Evolutionary conservation across 1,284 basidiomycete genomes (phyloP).

Genomic region (Naganishia sp.): DNA sequence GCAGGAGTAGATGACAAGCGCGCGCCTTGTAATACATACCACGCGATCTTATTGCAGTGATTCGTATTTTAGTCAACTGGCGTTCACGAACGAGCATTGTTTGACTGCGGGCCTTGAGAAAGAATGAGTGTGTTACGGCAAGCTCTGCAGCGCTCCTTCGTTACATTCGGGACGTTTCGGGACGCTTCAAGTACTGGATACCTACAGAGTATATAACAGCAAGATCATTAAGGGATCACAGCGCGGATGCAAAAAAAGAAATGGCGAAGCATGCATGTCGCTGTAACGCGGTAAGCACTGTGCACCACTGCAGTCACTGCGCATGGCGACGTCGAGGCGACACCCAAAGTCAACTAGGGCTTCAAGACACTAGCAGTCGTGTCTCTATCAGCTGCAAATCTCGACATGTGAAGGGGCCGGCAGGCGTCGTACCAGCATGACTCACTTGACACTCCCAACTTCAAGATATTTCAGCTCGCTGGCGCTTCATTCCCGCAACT

Average conservation of each 20-base stretch:
- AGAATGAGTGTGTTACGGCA: no score
- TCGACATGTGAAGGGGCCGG: slow-evolving; percentile 11
- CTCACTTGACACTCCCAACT: neutral
- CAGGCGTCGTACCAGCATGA: neutral
- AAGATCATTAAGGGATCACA: neutral
- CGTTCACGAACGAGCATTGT: no score
- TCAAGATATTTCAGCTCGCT: slow-evolving; percentile 17
- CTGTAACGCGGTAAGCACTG: neutral
- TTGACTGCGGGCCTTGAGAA: no score
- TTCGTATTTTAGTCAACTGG: neutral
- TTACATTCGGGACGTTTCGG: no score
- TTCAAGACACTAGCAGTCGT: no score
- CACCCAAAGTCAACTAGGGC: no score
- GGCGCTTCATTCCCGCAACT: slow-evolving; percentile 15
- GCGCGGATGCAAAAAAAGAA: slow-evolving; percentile 29
- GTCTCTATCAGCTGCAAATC: neutral
- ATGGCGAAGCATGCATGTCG: neutral
- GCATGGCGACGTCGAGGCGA: no score
- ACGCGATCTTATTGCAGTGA: neutral
- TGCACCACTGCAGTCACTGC: no score
- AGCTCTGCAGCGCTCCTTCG: no score
- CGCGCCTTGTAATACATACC: neutral
- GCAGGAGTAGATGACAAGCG: neutral
- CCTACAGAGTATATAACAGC: neutral
- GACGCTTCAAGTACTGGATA: no score